A percentile compares a stretch with the other conserved stretches of the same genome.
phyloP scores from a whole-genome alignment of 2,329 filamentous ascomycete species.

The Magnaporthiopsis rhizophila region DNA sequence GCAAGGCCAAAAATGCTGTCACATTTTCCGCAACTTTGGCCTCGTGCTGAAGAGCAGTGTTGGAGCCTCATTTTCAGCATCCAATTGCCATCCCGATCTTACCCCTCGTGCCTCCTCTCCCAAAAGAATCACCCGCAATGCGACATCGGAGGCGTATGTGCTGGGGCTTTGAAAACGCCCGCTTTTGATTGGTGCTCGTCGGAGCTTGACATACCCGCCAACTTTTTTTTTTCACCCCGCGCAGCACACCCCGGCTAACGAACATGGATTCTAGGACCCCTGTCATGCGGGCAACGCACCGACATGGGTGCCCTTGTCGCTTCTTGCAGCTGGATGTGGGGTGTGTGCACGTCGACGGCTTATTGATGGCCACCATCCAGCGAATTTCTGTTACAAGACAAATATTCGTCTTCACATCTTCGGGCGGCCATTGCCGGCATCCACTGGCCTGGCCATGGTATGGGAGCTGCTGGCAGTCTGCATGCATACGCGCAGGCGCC shows the following conservation, averaged over 20 bases:
- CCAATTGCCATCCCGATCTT: background rate
- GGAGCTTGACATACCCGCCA: background rate
- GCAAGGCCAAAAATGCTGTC: background rate
- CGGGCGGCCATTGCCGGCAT: background rate
- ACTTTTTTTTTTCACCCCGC: background rate
- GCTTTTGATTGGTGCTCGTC: constrained; percentile 16
- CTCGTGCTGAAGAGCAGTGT: background rate
- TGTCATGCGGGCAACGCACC: background rate
- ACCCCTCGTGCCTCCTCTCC: background rate
- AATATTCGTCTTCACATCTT: background rate
- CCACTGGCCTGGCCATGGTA: background rate
- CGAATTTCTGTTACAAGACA: background rate
- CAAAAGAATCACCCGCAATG: constrained; percentile 1
- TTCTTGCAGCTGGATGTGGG: constrained; percentile 8
- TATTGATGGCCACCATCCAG: background rate
- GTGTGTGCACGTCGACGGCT: constrained; percentile 5
- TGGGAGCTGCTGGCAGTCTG: background rate
- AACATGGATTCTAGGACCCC: background rate
- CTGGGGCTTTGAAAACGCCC: constrained; percentile 17
- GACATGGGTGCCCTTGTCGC: constrained; percentile 6
- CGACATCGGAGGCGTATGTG: constrained; percentile 11
- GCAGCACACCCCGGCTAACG: no score
- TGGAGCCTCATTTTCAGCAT: no score
- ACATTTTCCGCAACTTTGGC: background rate
- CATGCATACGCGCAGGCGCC: background rate